A percentile compares a stretch with the other conserved stretches of the same genome.
Conservation (phyloP, 805 yeast species). For the Saturnispora bothae region DNA sequence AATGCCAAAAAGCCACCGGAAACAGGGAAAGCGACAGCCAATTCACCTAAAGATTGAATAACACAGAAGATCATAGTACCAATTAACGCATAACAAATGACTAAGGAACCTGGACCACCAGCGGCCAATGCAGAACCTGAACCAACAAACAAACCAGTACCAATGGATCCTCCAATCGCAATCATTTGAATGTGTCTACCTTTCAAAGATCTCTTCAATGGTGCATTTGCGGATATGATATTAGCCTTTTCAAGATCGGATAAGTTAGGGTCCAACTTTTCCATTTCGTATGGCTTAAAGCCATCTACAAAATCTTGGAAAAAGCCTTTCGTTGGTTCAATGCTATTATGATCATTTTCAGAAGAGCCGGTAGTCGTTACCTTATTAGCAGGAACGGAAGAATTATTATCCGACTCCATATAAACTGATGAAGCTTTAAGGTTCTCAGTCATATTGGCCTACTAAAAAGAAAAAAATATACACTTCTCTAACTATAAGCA, state of each 20-base stretch:
- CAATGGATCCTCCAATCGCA: slow-evolving; percentile 71
- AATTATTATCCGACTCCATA: too few relatives aligned
- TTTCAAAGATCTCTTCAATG: slow-evolving; percentile 37
- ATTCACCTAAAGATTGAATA: slow-evolving; percentile 51
- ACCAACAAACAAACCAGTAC: slow-evolving; percentile 69
- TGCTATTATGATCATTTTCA: too few relatives aligned
- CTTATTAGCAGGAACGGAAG: too few relatives aligned
- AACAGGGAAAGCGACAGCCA: slow-evolving; percentile 47
- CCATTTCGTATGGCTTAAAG: slow-evolving; percentile 21
- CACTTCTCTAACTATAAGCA: too few relatives aligned
- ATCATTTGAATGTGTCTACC: slow-evolving; percentile 65
- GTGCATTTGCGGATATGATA: slow-evolving; percentile 32
- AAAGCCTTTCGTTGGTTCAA: slow-evolving; percentile 8
- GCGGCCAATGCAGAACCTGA: slow-evolving; percentile 46
- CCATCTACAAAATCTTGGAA: slow-evolving; percentile 16
- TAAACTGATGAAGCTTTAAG: too few relatives aligned
- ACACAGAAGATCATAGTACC: slow-evolving; percentile 49
- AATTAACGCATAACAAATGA: slow-evolving; percentile 45
- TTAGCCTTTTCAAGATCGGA: slow-evolving; percentile 33
- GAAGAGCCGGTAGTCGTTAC: too few relatives aligned
- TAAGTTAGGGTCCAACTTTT: slow-evolving; percentile 30
- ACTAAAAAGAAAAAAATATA: too few relatives aligned
- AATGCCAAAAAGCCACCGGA: slow-evolving; percentile 47
- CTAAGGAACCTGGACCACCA: slow-evolving; percentile 61
- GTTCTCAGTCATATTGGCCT: too few relatives aligned